Evolutionary conservation across 345 rosid species (phyloP), one percentile per base, ranked within the genome.

Genomic region (Populus ilicifolia): DNA sequence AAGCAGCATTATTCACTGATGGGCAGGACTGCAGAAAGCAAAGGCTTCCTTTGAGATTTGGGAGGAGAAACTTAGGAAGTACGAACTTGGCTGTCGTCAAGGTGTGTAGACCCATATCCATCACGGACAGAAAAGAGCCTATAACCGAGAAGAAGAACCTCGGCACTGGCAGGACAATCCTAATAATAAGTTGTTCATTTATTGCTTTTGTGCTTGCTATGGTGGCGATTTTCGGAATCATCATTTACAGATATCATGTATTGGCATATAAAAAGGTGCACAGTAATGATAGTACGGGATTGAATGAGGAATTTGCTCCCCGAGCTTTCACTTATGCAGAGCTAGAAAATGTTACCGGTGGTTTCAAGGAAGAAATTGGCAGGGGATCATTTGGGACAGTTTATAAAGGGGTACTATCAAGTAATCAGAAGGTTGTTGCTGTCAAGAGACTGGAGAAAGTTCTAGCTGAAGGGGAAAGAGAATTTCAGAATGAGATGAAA

Each of bases 321-420:
- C 56, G 65, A 69, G 72, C 81, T 17, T 84, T 78, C 46, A 73
- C 77, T 5, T 78, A 41, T 30, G 73, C 48, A 12, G 80, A 84
- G 18, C 74, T 84, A 4, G 65, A 68, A 56, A 50, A 50, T 44
- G 71, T 76, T 23, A 81, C 87, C 18, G 33, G 67, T 33, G 80
- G 73, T 70, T 84, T 84, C 38, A 21, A 29, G 25, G 77, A 81
- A 70, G 77, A 78, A 72, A 74, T 84, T 20, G 87, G 87, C n/a
- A 79, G 64, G 44, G 83, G 83, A 30, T 73, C 87, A 5, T 84
- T 81, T 25, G 82, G 80, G 33, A 79, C 74, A 20, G 85, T 81
- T 33, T 77, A 85, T 63, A 77, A 79, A 30, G 85, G 85, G 25
- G 7, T 70, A 2, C 25, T 72, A 41, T 6, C 4, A 0, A 35